A percentile compares a stretch with the other conserved stretches of the same genome.
phyloP scores from a whole-genome alignment of 2,329 filamentous ascomycete genomes.

The Phaeosphaeriaceae sp. region DNA sequence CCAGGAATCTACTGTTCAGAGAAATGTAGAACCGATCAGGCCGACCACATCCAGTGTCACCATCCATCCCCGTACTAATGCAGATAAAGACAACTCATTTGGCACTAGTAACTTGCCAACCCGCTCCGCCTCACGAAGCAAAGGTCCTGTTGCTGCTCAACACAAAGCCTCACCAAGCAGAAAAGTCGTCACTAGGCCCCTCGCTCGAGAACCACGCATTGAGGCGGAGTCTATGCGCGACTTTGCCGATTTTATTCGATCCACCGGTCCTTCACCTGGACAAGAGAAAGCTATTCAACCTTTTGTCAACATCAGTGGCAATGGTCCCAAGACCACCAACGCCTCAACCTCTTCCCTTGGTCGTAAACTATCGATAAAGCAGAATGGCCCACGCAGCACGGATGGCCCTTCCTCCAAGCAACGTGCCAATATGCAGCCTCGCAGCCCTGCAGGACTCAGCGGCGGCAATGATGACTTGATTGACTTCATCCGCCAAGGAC shows the following conservation, averaged over 20 bases:
- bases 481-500: constrained; percentile 91
- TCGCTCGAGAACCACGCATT: constrained; percentile 75
- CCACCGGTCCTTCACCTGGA: constrained; percentile 67
- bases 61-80: constrained; percentile 40
- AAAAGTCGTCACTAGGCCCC: constrained; percentile 37
- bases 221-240: constrained; percentile 76
- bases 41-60: constrained; percentile 33
- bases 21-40: constrained; percentile 24
- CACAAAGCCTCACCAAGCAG: constrained; percentile 34
- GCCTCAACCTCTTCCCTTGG: constrained; percentile 35
- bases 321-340: constrained; percentile 22
- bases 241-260: constrained; percentile 88
- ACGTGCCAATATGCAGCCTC: constrained; percentile 57
- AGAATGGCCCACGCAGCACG: constrained; percentile 13
- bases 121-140: constrained; percentile 29
- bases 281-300: constrained; percentile 42
- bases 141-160: constrained; percentile 21
- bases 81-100: constrained; percentile 36
- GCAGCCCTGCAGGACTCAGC: constrained; percentile 70
- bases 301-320: constrained; percentile 36
- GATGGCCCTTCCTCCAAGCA: constrained; percentile 35
- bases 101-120: constrained; percentile 35
- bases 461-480: constrained; percentile 83
- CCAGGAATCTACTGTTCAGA: constrained; percentile 29
- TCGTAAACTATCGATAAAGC: constrained; percentile 36